A percentile compares a stretch with the other conserved stretches of the same genome.
phyloP scores from a whole-genome alignment of 1,139 yeast species.

The Candida sp. region DNA sequence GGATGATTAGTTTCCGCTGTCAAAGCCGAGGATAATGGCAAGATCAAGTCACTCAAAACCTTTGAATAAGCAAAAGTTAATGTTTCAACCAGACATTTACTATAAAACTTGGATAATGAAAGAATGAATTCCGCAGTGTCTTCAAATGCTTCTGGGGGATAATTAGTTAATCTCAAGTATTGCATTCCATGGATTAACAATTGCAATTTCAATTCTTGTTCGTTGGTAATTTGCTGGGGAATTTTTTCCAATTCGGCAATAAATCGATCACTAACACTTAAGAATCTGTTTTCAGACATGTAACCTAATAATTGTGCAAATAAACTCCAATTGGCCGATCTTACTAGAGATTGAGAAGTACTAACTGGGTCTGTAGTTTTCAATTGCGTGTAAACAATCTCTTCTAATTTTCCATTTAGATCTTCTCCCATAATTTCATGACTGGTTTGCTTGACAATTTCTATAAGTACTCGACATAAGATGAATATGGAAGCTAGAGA shows the following conservation, averaged over 20 bases:
- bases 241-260: conserved; percentile 88
- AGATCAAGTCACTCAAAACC: conserved; percentile 66
- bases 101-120: conserved; percentile 81
- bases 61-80: conserved; percentile 80
- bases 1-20: conserved; percentile 98
- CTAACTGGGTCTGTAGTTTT: conserved; percentile 83
- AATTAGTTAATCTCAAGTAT: conserved; percentile 70
- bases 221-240: conserved; percentile 49
- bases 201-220: conserved; percentile 71
- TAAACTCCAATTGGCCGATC: conserved; percentile 92
- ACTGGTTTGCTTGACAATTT: conserved; percentile 87
- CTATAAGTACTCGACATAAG: conserved; percentile 89
- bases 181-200: conserved; percentile 89
- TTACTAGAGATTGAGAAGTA: conserved; percentile 57
- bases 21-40: conserved; percentile 80
- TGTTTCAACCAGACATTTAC: conserved; percentile 59
- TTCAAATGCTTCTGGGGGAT: conserved; percentile 87
- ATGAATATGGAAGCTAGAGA: conserved; percentile 85
- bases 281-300: conserved; percentile 81
- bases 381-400: conserved; percentile 87
- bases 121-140: conserved; percentile 89
- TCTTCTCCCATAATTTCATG: conserved; percentile 72
- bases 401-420: conserved; percentile 81
- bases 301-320: conserved; percentile 87
- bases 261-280: conserved; percentile 89